These are phyloP conservation scores for Hymenoscyphus infarciens DNA, from an alignment of 2,329 filamentous ascomycete species.

Conservation along the genomic window DNA sequence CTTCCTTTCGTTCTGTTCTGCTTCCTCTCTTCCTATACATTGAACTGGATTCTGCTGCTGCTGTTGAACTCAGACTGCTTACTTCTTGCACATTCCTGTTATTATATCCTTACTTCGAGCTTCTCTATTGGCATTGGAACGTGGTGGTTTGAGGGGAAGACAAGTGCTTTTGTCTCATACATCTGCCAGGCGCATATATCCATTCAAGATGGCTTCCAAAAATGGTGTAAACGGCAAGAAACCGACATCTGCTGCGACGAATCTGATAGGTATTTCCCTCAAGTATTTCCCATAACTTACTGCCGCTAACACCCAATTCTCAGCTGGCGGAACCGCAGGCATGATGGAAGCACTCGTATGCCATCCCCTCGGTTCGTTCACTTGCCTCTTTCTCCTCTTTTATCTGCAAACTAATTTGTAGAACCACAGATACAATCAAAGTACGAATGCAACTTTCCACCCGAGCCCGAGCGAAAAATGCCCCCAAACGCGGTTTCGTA, in stretches of 20 bases:
- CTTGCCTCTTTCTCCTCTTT: slow-evolving; percentile 41
- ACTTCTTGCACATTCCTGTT: slow-evolving; percentile 1
- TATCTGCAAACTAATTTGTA: not conserved
- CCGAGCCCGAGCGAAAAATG: slow-evolving; percentile 76
- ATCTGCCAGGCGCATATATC: slow-evolving; percentile 9
- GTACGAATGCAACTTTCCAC: slow-evolving; percentile 98
- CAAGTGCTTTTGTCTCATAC: not conserved
- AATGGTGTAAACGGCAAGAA: slow-evolving; percentile 60
- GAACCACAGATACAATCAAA: slow-evolving; percentile 79
- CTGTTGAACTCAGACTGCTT: not conserved
- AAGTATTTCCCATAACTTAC: not conserved
- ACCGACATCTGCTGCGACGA: slow-evolving; percentile 81
- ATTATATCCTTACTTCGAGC: not conserved
- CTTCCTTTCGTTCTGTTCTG: not conserved
- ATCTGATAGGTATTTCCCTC: slow-evolving; percentile 70
- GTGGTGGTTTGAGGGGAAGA: slow-evolving; percentile 6
- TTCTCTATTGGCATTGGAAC: not conserved
- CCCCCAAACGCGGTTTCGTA: slow-evolving; percentile 81
- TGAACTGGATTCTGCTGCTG: not conserved
- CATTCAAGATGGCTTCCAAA: slow-evolving; percentile 54
- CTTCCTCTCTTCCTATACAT: not conserved
- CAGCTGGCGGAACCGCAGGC: slow-evolving; percentile 91
- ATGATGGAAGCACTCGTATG: slow-evolving; percentile 99
- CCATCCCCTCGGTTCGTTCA: slow-evolving; percentile 75
- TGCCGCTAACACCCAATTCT: slow-evolving; percentile 3